Base-by-base conservation (phyloP, 169 alveolate genomes). In the Eimeria tenella region DNA sequence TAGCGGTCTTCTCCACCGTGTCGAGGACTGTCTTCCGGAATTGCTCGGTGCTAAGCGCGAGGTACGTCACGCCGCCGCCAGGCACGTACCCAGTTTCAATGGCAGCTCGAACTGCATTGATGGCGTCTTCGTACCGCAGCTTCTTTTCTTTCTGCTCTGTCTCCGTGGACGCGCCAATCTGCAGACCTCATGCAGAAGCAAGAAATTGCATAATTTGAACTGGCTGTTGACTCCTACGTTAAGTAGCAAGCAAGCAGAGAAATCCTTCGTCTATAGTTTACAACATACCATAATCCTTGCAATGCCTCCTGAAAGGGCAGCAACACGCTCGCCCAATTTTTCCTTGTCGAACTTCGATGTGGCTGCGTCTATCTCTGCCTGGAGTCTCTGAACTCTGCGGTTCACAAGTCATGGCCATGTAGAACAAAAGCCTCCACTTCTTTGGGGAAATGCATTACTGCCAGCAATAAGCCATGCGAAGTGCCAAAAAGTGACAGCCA, bases 1-100 rank as follows among this genome's bases (percentile, higher is more conserved):
- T 93, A 13, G 97, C 97, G n/a, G 96, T 60, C 68, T 95, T 96
- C 82, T 96, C 97, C 75, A 97, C 96, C 60, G 94, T 87, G 73
- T 96, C 95, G 90, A 95, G 86, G 55, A 96, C 96, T 86, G 96
- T 96, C 25, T 86, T 82, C 82, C 93, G 58, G 87, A 97, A 97
- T 21, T 94, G 96, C 3, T 97, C 97, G 23, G 95, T 96, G 50
- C 96, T 95, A 93, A 97, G 96, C 62, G 96, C 97, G 21, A 97
- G 94, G 86, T 97, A 97, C 7, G 98, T 96, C 17, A 97, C 98
- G 21, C 98, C 98, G n/a, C 98, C 98, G 15, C 98, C 98, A 17
- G 98, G 98, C 52, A 97, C 98, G 93, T 96, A 97, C 17, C 98
- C 98, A 21, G 98, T 97, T 83, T 97, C 98, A 74, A 97, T 96